These are phyloP conservation scores for Aspergillus diversus DNA, from an alignment of 495 filamentous ascomycete genomes.

Conservation along the genomic window DNA sequence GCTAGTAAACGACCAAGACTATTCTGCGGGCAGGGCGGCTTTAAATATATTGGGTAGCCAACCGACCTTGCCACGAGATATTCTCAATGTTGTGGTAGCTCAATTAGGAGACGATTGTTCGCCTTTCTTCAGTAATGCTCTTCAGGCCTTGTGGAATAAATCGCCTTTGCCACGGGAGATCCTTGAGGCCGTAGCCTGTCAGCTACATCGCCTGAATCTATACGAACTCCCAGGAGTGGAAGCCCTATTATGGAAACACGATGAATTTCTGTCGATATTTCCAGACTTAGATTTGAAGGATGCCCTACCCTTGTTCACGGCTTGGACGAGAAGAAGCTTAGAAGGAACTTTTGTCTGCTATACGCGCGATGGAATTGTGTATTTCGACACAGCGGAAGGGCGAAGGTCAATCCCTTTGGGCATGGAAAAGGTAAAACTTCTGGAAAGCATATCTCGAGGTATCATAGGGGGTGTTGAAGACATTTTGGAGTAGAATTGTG, in stretches of 20 bases:
- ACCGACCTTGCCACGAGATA: not conserved
- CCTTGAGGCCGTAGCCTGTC: not conserved
- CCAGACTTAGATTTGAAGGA: not conserved
- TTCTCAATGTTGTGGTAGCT: not conserved
- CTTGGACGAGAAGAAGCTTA: conserved; percentile 4
- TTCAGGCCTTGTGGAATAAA: conserved; percentile 4
- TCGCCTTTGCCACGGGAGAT: not conserved
- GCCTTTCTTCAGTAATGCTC: too few relatives aligned
- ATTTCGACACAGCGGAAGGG: conserved; percentile 12
- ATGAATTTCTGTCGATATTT: not conserved
- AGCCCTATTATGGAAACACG: conserved; percentile 12
- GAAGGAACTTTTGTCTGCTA: conserved; percentile 11
- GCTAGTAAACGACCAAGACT: too few relatives aligned
- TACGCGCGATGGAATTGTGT: conserved; percentile 1
- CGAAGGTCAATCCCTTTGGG: not conserved
- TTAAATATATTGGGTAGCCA: not conserved
- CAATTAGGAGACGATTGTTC: too few relatives aligned
- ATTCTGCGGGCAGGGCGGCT: not conserved
- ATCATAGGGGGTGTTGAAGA: not conserved
- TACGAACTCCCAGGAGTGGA: not conserved
- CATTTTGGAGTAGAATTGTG: too few relatives aligned
- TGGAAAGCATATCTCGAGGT: not conserved
- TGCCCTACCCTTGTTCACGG: conserved; percentile 1
- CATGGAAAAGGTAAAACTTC: not conserved
- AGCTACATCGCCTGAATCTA: not conserved